phyloP scores from a whole-genome alignment of 805 yeast genomes.

The Yarrowia osloensis region DNA sequence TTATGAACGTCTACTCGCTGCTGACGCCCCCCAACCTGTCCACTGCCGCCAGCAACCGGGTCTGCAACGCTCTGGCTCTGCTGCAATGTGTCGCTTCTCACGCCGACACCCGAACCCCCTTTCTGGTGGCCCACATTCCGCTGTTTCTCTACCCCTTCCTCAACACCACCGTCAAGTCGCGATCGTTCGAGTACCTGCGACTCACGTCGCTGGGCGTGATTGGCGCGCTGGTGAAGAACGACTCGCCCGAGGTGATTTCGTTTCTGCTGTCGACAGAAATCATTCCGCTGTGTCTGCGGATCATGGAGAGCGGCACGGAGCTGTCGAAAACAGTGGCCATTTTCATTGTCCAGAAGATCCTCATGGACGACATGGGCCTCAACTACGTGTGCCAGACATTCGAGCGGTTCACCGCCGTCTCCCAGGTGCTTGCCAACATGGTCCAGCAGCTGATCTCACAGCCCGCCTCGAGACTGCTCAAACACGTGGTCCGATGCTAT shows the following conservation, averaged over 20 bases:
- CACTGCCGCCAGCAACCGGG: slow-evolving; percentile 86
- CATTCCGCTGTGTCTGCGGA: slow-evolving; percentile 89
- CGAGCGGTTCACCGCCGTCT: slow-evolving; percentile 92
- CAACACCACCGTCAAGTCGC: slow-evolving; percentile 85
- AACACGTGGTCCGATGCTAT: slow-evolving; percentile 93
- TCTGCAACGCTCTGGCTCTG: slow-evolving; percentile 91
- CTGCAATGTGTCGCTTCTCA: slow-evolving; percentile 97
- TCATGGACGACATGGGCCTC: slow-evolving; percentile 88
- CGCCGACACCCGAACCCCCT: slow-evolving; percentile 80
- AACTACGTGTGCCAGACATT: slow-evolving; percentile 92
- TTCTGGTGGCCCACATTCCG: slow-evolving; percentile 88
- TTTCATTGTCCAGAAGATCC: slow-evolving; percentile 89
- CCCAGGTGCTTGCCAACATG: slow-evolving; percentile 83
- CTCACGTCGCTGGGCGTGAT: slow-evolving; percentile 93
- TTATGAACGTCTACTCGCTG: slow-evolving; percentile 84
- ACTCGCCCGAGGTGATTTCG: slow-evolving; percentile 90
- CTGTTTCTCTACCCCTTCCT: slow-evolving; percentile 89
- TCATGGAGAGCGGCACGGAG: slow-evolving; percentile 94
- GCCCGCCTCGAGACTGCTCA: slow-evolving; percentile 80
- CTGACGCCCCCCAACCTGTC: slow-evolving; percentile 83
- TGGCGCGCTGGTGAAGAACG: slow-evolving; percentile 95
- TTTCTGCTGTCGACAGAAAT: slow-evolving; percentile 93
- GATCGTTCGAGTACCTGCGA: slow-evolving; percentile 91
- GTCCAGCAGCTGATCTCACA: slow-evolving; percentile 77
- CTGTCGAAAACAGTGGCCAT: slow-evolving; percentile 94